phyloP scores from a whole-genome alignment of 352 stramenopile species.

The Globisporangium spinosum region DNA sequence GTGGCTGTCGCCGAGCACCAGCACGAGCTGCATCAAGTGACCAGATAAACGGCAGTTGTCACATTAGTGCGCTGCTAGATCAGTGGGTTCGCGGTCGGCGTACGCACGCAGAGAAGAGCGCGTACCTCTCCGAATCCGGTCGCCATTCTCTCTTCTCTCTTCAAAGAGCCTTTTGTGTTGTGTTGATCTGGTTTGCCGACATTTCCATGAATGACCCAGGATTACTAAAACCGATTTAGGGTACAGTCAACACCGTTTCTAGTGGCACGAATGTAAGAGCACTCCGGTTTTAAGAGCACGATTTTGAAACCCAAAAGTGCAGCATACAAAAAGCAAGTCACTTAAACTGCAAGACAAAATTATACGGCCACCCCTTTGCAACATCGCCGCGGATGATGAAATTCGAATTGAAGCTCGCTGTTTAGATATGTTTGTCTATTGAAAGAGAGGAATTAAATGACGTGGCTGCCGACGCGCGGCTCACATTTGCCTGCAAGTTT shows the following conservation, averaged over 20 bases:
- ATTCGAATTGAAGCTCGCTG: too few relatives aligned
- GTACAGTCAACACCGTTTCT: background rate
- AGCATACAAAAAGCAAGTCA: background rate
- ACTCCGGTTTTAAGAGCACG: background rate
- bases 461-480: too few relatives aligned
- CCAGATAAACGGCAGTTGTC: background rate
- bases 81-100: background rate
- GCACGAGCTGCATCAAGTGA: slow-evolving; percentile 85
- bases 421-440: too few relatives aligned
- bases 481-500: too few relatives aligned
- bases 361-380: too few relatives aligned
- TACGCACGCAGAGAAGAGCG: background rate
- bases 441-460: too few relatives aligned
- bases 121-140: slow-evolving; percentile 62
- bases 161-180: background rate
- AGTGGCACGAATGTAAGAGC: background rate
- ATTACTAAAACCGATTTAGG: too few relatives aligned
- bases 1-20: slow-evolving; percentile 96
- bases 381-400: too few relatives aligned
- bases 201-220: too few relatives aligned
- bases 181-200: background rate
- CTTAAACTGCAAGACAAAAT: too few relatives aligned
- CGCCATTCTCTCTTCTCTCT: slow-evolving; percentile 35
- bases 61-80: background rate
- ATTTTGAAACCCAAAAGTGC: background rate